Evolutionary conservation across 495 filamentous ascomycete genomes (phyloP).

Genomic region (Rhypophila decipiens): DNA sequence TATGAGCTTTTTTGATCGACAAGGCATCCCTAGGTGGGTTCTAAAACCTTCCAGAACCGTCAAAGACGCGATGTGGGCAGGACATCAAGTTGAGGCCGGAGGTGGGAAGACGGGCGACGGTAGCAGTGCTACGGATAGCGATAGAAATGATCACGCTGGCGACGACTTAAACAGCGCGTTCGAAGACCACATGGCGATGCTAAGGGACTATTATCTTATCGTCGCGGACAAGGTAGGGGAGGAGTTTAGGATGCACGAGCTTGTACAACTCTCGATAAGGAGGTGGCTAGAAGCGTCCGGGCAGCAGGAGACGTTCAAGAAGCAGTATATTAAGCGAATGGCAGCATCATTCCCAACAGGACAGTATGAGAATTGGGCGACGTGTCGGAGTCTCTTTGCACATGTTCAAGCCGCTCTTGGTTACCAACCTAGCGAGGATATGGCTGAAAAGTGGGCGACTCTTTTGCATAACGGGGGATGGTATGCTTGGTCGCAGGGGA

Average conservation of each 20-base stretch:
- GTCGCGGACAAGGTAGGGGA: conserved; percentile 9
- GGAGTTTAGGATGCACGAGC: conserved; percentile 34
- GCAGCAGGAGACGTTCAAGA: conserved; percentile 34
- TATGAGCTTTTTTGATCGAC: conserved; percentile 23
- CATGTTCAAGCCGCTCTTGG: conserved; percentile 8
- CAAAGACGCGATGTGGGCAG: too few relatives aligned
- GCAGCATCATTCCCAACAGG: conserved; percentile 32
- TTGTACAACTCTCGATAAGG: conserved; percentile 40
- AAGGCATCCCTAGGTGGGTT: conserved; percentile 27
- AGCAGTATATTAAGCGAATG: conserved; percentile 26
- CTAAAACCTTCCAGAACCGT: neutral
- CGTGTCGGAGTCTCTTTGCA: conserved; percentile 18
- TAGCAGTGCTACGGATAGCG: neutral
- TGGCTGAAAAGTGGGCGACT: conserved; percentile 9
- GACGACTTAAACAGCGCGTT: conserved; percentile 24
- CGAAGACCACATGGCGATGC: conserved; percentile 35
- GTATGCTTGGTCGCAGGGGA: conserved; percentile 18
- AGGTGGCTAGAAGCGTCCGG: conserved; percentile 31
- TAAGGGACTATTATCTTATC: conserved; percentile 40
- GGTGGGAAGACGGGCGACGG: too few relatives aligned
- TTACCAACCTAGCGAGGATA: conserved; percentile 10
- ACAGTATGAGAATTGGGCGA: conserved; percentile 25
- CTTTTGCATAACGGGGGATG: conserved; percentile 18
- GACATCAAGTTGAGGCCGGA: too few relatives aligned
- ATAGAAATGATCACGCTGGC: conserved; percentile 29